phyloP scores from a whole-genome alignment of 1,284 basidiomycete genomes.

The Pyrrhoderma noxium region DNA sequence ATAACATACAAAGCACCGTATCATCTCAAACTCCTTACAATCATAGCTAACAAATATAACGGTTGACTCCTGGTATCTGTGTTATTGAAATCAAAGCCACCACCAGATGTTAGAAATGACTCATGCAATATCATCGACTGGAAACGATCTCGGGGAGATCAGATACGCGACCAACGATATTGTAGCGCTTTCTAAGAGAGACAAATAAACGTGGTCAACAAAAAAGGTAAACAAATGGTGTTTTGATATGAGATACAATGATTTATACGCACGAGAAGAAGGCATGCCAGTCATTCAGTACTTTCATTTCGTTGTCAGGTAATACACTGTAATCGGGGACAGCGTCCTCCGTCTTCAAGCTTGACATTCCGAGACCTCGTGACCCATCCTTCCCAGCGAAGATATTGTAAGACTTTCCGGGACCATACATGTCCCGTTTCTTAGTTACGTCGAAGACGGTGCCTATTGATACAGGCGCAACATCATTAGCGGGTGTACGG shows the following conservation, averaged over 20 bases:
- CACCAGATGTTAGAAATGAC: neutral
- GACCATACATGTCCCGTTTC: conserved; percentile 79
- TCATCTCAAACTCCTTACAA: too few relatives aligned
- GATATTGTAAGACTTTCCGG: conserved; percentile 60
- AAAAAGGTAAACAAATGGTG: neutral
- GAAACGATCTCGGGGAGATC: conserved; percentile 26
- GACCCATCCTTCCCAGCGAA: conserved; percentile 91
- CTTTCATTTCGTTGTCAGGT: conserved; percentile 70
- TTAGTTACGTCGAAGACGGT: conserved; percentile 80
- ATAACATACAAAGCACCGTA: too few relatives aligned
- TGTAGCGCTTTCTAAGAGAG: conserved; percentile 65
- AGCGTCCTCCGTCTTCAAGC: conserved; percentile 83
- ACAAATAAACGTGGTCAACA: neutral
- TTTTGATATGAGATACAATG: neutral
- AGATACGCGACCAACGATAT: conserved; percentile 64
- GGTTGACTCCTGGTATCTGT: too few relatives aligned
- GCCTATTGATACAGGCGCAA: conserved; percentile 37
- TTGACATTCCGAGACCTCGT: conserved; percentile 77
- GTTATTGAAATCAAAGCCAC: too few relatives aligned
- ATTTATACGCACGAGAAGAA: conserved; percentile 58
- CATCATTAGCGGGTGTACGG: conserved; percentile 1
- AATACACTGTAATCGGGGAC: conserved; percentile 81
- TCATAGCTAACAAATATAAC: too few relatives aligned
- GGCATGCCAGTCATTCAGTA: conserved; percentile 84
- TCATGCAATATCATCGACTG: neutral